These are phyloP conservation scores for Capsicum pubescens DNA, from an alignment of 257 asterid genomes.

Conservation along the genomic window DNA sequence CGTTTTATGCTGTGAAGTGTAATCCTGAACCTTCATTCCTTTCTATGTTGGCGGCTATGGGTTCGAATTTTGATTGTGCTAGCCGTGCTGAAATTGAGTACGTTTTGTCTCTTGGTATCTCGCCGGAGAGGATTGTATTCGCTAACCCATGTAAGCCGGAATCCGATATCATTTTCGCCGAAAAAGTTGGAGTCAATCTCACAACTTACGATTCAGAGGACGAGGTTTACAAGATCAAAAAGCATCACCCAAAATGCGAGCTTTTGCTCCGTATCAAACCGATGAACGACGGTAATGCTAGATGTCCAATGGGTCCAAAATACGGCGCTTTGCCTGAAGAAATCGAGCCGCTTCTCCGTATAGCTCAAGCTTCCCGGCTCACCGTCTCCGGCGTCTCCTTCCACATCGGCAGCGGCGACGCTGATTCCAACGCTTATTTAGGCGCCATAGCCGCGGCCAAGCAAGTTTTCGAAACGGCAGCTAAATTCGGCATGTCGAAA, in stretches of 20 bases:
- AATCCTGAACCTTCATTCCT: conserved; percentile 33
- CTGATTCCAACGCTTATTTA: conserved; percentile 19
- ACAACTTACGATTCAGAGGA: conserved; percentile 25
- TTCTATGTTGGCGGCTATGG: conserved; percentile 29
- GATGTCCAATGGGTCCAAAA: conserved; percentile 30
- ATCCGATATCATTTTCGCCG: conserved; percentile 30
- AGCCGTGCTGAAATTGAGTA: conserved; percentile 34
- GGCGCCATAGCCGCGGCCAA: conserved; percentile 31
- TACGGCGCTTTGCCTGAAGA: conserved; percentile 33
- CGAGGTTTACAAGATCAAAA: conserved; percentile 31
- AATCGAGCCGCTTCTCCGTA: conserved; percentile 25
- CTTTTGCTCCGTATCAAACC: conserved; percentile 28
- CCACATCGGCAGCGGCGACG: conserved; percentile 32
- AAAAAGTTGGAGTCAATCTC: conserved; percentile 27
- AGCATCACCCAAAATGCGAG: conserved; percentile 25
- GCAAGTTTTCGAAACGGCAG: conserved; percentile 21
- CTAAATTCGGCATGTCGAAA: conserved; percentile 24
- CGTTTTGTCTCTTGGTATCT: conserved; percentile 30
- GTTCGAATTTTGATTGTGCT: conserved; percentile 33
- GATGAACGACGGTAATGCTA: conserved; percentile 18
- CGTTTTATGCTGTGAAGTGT: conserved; percentile 35
- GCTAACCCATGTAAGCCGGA: conserved; percentile 33
- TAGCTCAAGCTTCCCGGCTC: conserved; percentile 23
- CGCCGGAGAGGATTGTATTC: conserved; percentile 32
- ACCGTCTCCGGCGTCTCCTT: conserved; percentile 31